Evolutionary conservation across 2,329 filamentous ascomycete species (phyloP).

Genomic region (Ophiostoma triangulosporum): DNA sequence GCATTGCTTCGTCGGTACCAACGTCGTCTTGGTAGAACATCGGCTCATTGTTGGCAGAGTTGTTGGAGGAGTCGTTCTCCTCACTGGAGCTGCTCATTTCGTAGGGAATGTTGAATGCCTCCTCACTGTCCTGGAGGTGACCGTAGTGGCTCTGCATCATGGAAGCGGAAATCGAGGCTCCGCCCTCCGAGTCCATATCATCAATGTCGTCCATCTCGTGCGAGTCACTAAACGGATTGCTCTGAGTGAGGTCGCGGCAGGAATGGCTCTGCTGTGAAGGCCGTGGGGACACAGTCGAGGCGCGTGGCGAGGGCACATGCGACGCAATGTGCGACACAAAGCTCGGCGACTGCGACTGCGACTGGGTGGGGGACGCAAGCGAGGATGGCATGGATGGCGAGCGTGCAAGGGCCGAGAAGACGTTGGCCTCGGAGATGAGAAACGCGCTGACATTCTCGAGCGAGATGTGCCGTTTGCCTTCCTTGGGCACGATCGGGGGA

Average conservation of each 20-base stretch:
- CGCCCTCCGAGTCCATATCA: constrained; percentile 10
- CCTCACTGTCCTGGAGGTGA: constrained; percentile 36
- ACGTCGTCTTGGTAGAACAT: background rate
- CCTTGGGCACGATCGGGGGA: constrained; percentile 33
- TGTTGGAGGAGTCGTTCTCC: constrained; percentile 19
- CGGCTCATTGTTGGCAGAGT: constrained; percentile 8
- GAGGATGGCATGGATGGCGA: constrained; percentile 48
- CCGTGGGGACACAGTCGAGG: background rate
- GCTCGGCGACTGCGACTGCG: constrained; percentile 24
- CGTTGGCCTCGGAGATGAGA: constrained; percentile 53
- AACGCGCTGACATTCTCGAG: constrained; percentile 51
- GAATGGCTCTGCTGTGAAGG: background rate
- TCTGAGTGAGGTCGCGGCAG: background rate
- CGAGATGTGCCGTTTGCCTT: constrained; percentile 51
- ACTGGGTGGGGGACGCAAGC: no score
- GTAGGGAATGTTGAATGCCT: constrained; percentile 43
- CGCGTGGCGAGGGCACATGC: constrained; percentile 4
- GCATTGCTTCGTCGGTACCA: background rate
- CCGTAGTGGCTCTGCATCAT: constrained; percentile 22
- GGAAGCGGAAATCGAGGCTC: constrained; percentile 20
- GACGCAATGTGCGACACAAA: background rate
- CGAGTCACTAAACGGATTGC: background rate
- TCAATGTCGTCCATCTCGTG: background rate
- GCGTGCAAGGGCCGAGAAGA: constrained; percentile 46
- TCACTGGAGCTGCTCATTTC: constrained; percentile 28